Evolutionary conservation across 257 asterid species (phyloP).

Genomic region (Cynanchum wilfordii): DNA sequence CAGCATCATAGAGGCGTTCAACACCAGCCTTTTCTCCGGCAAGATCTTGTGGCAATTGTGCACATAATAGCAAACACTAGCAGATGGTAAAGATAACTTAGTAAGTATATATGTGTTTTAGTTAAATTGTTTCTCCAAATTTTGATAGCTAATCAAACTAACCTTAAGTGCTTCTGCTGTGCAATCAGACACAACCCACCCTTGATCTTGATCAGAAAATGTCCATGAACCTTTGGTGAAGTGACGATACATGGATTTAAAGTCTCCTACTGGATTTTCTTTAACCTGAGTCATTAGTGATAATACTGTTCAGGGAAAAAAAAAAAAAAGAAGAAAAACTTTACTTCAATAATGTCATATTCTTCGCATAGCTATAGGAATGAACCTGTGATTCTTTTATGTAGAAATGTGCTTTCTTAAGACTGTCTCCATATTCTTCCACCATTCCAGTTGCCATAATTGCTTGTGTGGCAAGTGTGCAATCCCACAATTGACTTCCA

Average conservation of each 20-base stretch:
- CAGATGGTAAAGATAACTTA: no score
- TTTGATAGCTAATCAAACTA: not conserved
- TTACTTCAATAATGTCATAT: not conserved
- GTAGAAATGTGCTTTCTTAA: not conserved
- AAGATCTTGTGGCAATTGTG: slow-evolving; percentile 29
- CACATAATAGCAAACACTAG: slow-evolving; percentile 11
- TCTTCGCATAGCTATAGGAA: not conserved
- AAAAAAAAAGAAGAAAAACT: no score
- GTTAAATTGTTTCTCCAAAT: no score
- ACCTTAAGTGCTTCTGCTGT: slow-evolving; percentile 72
- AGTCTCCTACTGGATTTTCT: slow-evolving; percentile 56
- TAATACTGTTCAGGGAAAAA: not conserved
- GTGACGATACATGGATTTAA: slow-evolving; percentile 56
- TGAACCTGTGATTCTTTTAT: slow-evolving; percentile 70
- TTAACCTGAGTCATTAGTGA: slow-evolving; percentile 31
- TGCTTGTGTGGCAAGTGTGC: no score
- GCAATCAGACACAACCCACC: slow-evolving; percentile 72
- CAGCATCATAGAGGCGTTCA: slow-evolving; percentile 31
- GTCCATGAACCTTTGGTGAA: slow-evolving; percentile 76
- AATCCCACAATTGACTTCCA: no score
- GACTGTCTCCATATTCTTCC: no score
- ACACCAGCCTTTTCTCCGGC: slow-evolving; percentile 26
- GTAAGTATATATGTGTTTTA: no score
- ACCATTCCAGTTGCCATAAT: no score
- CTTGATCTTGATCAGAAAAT: slow-evolving; percentile 85